A percentile compares a stretch with the other conserved stretches of the same genome.
phyloP scores from a whole-genome alignment of 768 basidiomycete genomes.

The Coprinopsis cinerea region DNA sequence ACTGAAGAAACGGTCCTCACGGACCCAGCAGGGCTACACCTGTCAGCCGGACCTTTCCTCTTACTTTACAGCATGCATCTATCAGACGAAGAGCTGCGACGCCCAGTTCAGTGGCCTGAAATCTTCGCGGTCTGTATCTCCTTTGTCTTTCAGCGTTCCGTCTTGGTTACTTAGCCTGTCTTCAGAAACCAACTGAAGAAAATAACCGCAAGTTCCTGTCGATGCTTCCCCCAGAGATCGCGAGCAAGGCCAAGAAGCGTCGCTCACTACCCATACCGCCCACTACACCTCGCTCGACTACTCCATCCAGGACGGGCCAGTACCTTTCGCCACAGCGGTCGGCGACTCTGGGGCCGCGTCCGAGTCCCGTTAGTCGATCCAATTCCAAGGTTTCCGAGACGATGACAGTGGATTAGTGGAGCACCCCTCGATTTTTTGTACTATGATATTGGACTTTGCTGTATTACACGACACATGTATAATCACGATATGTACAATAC shows the following conservation, averaged over 20 bases:
- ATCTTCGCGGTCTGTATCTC: constrained; percentile 28
- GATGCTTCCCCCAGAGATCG: constrained; percentile 27
- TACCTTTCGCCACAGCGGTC: constrained; percentile 1
- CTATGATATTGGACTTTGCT: background rate
- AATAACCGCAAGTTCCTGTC: constrained; percentile 31
- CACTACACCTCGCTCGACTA: constrained; percentile 1
- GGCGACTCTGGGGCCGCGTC: constrained; percentile 1
- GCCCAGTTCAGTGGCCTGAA: constrained; percentile 31
- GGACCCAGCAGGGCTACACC: constrained; percentile 66
- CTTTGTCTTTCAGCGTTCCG: background rate
- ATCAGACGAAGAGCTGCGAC: constrained; percentile 29
- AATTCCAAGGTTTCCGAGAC: background rate
- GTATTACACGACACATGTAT: too few relatives aligned
- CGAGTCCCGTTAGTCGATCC: background rate
- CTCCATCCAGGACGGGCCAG: background rate
- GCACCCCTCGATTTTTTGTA: background rate
- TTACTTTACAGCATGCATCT: constrained; percentile 57
- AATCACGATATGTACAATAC: too few relatives aligned
- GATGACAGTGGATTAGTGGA: background rate
- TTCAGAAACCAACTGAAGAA: constrained; percentile 28
- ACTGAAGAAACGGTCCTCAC: constrained; percentile 63
- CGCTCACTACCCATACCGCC: constrained; percentile 8
- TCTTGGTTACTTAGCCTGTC: background rate
- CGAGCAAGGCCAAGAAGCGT: constrained; percentile 17
- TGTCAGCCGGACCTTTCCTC: constrained; percentile 73